A percentile compares a stretch with the other conserved stretches of the same genome.
Evolutionary conservation across 1,139 yeast genomes (phyloP).

Genomic region (Nakaseomyces nivariensis): DNA sequence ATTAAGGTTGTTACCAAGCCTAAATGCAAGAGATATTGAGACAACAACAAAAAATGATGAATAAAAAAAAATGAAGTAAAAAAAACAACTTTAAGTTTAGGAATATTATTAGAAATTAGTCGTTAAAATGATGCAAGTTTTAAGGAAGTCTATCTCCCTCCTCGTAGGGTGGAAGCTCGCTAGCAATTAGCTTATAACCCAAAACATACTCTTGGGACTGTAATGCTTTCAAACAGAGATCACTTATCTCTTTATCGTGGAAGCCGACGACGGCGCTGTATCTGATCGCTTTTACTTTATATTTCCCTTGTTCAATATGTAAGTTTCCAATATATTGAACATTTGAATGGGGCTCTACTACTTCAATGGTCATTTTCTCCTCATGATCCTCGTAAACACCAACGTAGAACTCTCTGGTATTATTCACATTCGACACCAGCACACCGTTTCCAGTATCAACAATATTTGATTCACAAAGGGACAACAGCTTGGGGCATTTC

Average conservation of each 20-base stretch:
- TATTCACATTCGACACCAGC: slow-evolving; percentile 8
- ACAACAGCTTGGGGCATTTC: slow-evolving; percentile 24
- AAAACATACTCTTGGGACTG: slow-evolving; percentile 23
- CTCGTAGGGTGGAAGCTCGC: slow-evolving; percentile 20
- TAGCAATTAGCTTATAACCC: slow-evolving; percentile 20
- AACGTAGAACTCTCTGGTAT: slow-evolving; percentile 28
- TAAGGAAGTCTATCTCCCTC: slow-evolving; percentile 4
- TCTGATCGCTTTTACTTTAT: slow-evolving; percentile 14
- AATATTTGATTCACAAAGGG: slow-evolving; percentile 7
- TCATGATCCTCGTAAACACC: slow-evolving; percentile 29
- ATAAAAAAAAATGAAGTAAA: neutral
- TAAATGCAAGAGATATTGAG: neutral
- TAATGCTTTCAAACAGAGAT: slow-evolving; percentile 17
- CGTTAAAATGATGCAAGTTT: neutral
- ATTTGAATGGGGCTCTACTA: slow-evolving; percentile 4
- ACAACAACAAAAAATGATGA: neutral
- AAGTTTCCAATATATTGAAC: neutral
- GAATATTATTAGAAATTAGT: neutral
- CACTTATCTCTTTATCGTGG: slow-evolving; percentile 23
- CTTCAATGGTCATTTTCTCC: slow-evolving; percentile 14
- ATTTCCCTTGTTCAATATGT: slow-evolving; percentile 4
- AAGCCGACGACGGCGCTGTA: slow-evolving; percentile 27
- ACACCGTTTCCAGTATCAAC: slow-evolving; percentile 7
- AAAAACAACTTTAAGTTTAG: neutral
- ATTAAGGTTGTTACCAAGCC: neutral